Base-by-base conservation (phyloP, 2,329 filamentous ascomycete genomes). In the Colletotrichum eleusines region DNA sequence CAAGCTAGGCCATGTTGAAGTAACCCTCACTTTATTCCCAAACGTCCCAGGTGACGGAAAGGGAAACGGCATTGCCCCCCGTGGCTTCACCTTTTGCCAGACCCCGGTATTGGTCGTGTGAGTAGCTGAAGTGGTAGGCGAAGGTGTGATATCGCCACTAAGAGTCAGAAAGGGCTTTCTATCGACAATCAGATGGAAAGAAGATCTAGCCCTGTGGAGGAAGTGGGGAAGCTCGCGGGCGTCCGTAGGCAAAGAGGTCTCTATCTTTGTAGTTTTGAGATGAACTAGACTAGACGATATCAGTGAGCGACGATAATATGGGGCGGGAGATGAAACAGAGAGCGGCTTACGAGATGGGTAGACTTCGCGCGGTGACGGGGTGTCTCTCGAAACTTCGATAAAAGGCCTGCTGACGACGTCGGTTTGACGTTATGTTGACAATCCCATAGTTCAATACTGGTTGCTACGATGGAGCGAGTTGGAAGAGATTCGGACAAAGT, bases 11-110 rank as follows among this genome's bases (percentile, higher is more conserved):
- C 51, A 78, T 79, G 54, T 76, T 66, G 57, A 79, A 80, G 4
- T 51, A n/a, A 16, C 72, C 77, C 69, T 80, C 76, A 2, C 71
- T 66, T 0, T 76, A 77, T 72, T 79, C 78, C 44, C 79, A 75
- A 55, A 73, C 72, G 50, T 79, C 78, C 79, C 78, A 80, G 0
- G 77, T 73, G 1, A 80, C 75, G 8, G 69, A 74, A 1, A 77
- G 76, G 2, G 79, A 74, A 2, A 79, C 61, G 0, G 79, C 80
- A 68, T 81, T 80, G 71, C 78, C 73, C 40, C 72, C 70, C 3
- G 20, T n/a, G 6, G 42, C 18, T 44, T 44, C 8, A 44, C 20
- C 18, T n/a, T 44, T 3, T 70, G 73, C 74, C 75, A 78, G 8
- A 28, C 5, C 77, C 23, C 46, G 8, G 77, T 66, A 1, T 63